Percentiles rank a stretch among this genome's conserved stretches.
Evolutionary conservation across 805 yeast species (phyloP).

Genomic region (Zygosaccharomyces siamensis): DNA sequence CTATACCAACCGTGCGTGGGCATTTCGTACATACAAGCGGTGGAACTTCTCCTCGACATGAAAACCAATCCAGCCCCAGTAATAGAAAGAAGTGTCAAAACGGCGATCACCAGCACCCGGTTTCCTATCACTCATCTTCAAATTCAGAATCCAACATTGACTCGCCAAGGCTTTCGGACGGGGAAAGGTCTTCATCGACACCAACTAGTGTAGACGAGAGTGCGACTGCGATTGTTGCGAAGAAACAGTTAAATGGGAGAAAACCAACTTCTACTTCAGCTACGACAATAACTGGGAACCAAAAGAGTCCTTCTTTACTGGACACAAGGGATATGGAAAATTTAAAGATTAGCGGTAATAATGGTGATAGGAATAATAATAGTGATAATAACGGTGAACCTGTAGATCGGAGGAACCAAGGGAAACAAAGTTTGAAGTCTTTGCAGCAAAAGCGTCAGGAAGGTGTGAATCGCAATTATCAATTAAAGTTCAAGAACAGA

Average conservation of each 20-base stretch:
- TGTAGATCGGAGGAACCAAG: background rate
- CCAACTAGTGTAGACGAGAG: constrained; percentile 22
- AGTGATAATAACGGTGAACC: background rate
- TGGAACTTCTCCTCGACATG: background rate
- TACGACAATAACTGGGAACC: background rate
- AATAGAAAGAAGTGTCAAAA: background rate
- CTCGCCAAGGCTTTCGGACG: constrained; percentile 22
- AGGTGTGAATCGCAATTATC: background rate
- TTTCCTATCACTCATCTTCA: constrained; percentile 21
- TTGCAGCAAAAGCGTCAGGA: background rate
- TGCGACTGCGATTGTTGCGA: constrained; percentile 7
- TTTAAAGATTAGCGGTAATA: background rate
- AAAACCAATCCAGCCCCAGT: background rate
- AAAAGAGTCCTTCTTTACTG: background rate
- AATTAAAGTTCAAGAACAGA: background rate
- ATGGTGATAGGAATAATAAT: background rate
- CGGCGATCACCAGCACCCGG: constrained; percentile 13
- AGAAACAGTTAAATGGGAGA: constrained; percentile 5
- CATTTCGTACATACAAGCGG: constrained; percentile 1
- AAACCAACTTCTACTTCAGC: background rate
- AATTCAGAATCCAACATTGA: constrained; percentile 25
- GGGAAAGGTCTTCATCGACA: constrained; percentile 19
- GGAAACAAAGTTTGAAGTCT: background rate
- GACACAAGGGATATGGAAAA: constrained; percentile 3
- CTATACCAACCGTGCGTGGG: background rate